These are phyloP conservation scores for Juncus inflexus DNA, from an alignment of 176 grass and related monocot genomes.

Conservation along the genomic window DNA sequence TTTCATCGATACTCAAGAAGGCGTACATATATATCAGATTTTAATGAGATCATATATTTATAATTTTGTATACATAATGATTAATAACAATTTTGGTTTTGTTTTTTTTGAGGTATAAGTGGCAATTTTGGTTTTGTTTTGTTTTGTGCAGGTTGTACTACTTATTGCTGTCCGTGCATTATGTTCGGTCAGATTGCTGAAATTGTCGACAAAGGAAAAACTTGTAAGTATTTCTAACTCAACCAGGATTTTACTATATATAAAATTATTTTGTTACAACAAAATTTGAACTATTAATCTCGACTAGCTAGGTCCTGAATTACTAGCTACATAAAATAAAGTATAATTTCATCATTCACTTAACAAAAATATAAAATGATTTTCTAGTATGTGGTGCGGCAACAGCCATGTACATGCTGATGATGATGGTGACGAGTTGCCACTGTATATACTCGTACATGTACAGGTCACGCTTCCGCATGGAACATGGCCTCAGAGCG, in stretches of 20 bases:
- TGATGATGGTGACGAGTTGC: slow-evolving; percentile 39
- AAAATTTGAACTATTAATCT: neutral
- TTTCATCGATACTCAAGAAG: too few species aligned
- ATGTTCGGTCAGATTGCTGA: slow-evolving; percentile 92
- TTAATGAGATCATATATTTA: too few species aligned
- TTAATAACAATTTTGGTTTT: neutral
- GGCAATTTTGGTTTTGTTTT: neutral
- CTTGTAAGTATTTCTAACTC: slow-evolving; percentile 46
- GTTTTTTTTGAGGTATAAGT: neutral
- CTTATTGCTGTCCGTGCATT: slow-evolving; percentile 79
- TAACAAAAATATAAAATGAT: neutral
- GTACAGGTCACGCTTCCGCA: slow-evolving; percentile 65
- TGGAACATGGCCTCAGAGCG: slow-evolving; percentile 53
- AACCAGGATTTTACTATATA: neutral
- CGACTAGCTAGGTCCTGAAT: too few species aligned
- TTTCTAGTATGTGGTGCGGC: slow-evolving; percentile 47
- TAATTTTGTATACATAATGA: neutral
- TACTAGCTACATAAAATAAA: too few species aligned
- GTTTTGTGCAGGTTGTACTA: slow-evolving; percentile 49
- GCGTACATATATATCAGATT: too few species aligned
- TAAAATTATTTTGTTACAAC: neutral
- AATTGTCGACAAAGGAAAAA: slow-evolving; percentile 68
- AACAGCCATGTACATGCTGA: slow-evolving; percentile 36
- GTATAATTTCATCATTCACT: too few species aligned
- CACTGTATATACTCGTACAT: slow-evolving; percentile 83